Percentiles rank a stretch among this genome's conserved stretches.
These are phyloP conservation scores for Scedosporium apiospermum DNA, from an alignment of 2,329 filamentous ascomycete genomes.

Conservation along the genomic window DNA sequence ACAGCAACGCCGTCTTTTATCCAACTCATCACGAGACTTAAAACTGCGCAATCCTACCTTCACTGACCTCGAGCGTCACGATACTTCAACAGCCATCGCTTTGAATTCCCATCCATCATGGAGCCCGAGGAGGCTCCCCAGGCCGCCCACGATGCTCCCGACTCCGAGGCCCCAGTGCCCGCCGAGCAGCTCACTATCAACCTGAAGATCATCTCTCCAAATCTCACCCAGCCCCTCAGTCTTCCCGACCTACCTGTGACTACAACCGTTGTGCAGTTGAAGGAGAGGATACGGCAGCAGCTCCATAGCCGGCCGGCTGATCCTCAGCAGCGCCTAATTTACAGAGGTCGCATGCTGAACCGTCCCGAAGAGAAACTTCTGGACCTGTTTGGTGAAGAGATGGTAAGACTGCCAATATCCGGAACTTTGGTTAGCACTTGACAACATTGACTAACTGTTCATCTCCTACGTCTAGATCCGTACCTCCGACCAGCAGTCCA, in stretches of 20 bases:
- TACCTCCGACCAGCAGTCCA: constrained; percentile 36
- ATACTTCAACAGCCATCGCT: neutral
- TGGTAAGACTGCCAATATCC: constrained; percentile 27
- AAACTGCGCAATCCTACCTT: neutral
- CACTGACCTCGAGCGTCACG: too few species aligned
- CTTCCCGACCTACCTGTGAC: constrained; percentile 38
- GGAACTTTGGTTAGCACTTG: neutral
- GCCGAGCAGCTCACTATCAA: constrained; percentile 34
- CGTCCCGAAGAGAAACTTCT: constrained; percentile 46
- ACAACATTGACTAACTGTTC: neutral
- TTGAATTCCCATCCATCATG: neutral
- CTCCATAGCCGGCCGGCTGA: constrained; percentile 40
- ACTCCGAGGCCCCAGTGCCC: constrained; percentile 9
- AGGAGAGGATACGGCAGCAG: constrained; percentile 45
- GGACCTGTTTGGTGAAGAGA: constrained; percentile 46
- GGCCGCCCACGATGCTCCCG: neutral
- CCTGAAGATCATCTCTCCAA: constrained; percentile 51
- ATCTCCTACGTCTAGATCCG: constrained; percentile 24
- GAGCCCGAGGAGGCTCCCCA: neutral
- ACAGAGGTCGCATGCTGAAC: constrained; percentile 46
- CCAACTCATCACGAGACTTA: neutral
- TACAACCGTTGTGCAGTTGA: constrained; percentile 47
- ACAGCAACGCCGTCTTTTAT: neutral
- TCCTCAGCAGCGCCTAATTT: constrained; percentile 50
- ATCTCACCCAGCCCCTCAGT: constrained; percentile 37